phyloP scores from a whole-genome alignment of 2,329 filamentous ascomycete species.

The Pseudogymnoascus sp. region DNA sequence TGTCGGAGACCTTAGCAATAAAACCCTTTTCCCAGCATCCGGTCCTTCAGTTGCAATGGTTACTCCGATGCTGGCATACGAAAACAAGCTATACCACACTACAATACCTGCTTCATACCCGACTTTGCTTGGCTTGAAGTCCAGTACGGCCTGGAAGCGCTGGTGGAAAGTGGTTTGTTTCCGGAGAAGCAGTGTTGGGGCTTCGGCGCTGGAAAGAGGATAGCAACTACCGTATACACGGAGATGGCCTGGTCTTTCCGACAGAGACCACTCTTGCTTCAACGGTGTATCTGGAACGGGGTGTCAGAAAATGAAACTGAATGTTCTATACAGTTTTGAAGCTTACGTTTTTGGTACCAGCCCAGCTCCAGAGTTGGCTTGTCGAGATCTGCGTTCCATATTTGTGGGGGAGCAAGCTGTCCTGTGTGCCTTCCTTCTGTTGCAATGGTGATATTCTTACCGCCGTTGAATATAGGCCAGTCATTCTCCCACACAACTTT shows the following conservation, averaged over 20 bases:
- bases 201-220: conserved; percentile 40
- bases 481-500: conserved; percentile 18
- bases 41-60: neutral
- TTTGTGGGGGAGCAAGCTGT: conserved; percentile 14
- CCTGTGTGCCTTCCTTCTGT: conserved; percentile 27
- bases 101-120: conserved; percentile 45
- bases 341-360: conserved; percentile 33
- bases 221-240: conserved; percentile 46
- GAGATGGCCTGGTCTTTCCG: conserved; percentile 35
- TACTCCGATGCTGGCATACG: conserved; percentile 36
- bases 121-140: conserved; percentile 36
- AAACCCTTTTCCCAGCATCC: neutral
- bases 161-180: conserved; percentile 42
- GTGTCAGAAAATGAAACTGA: neutral
- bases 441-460: conserved; percentile 18
- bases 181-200: conserved; percentile 44
- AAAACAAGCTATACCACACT: conserved; percentile 46
- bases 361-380: conserved; percentile 26
- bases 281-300: conserved; percentile 37
- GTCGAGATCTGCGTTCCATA: conserved; percentile 33
- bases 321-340: neutral
- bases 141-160: conserved; percentile 35
- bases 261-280: conserved; percentile 39
- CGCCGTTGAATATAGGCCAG: conserved; percentile 19
- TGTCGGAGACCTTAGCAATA: neutral